Base-by-base conservation (phyloP, 2,329 filamentous ascomycete genomes). In the Penicillium sp. region DNA sequence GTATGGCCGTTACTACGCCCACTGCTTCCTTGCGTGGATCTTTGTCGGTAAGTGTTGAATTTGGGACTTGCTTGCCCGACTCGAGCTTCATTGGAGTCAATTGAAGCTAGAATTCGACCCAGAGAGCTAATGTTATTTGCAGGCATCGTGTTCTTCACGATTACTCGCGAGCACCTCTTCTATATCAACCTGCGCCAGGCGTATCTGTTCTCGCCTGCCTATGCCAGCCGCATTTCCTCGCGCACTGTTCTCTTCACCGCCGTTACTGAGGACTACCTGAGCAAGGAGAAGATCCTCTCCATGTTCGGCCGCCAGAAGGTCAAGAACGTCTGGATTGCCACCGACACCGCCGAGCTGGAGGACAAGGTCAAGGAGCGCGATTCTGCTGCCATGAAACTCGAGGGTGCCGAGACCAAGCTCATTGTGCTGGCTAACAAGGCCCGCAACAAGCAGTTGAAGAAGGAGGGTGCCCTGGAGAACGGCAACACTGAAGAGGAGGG, bases 111-210 rank as follows among this genome's bases (percentile, higher is more conserved):
- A 49, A 28, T 6, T 10, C 15, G 26, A 49, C 5, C 2, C 15
- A 26, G 22, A n/a, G 24, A 22, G 17, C 51, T 54, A 13, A 54
- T 26, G 12, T 10, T 7, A 19, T 28, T 50, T 22, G 28, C 44
- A 81, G 80, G 86, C 50, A 98, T 98, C 74, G 84, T 98, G 67
- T 89, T 98, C 76, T 95, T 91, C 79, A 89, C 92, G 72, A 87
- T 98, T 65, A 90, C 93, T 59, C 87, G 94, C 61, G 94, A 98
- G 78, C 89, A 88, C 74, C 90, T 98, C 70, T 97, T 89, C 84
- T 96, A 92, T 78, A 90, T 97, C 81, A 96, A 96, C 72, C 80
- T 98, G 56, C 91, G 93, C 65, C 94, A 98, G 79, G 94, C 94
- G 0, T 97, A 96, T 79, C 86, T 96, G 44, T 86, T 96, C 59